Evolutionary conservation across 2,329 filamentous ascomycete genomes (phyloP), one percentile per base, ranked within the genome.

Genomic region (Ophiostoma sp.): DNA sequence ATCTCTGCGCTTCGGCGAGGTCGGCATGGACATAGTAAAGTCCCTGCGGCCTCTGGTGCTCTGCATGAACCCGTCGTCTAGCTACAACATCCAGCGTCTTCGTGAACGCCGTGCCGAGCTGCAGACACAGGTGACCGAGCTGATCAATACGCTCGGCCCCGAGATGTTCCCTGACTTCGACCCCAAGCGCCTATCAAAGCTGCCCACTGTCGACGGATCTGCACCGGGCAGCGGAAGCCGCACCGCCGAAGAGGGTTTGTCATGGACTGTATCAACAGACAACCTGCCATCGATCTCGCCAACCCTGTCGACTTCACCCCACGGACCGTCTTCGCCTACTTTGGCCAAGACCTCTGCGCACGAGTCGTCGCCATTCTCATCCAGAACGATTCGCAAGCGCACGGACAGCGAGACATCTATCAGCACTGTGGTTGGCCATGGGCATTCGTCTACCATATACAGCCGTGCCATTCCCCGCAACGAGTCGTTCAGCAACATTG

Each of bases 11-110:
- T 96, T 98, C 74, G 95, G 95, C 66, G 95, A 99, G 81, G 90
- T 96, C n/a, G 95, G 94, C 68, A 97, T 99, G 93, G 95, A 99
- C 77, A 97, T 99, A 70, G 83, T 95, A 81, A 99, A 98, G 80
- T 98, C 94, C 0, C 85, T 99, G 20, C 88, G 93, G 11, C 95
- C 95, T 6, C 86, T 99, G 11, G 83, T 96, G 65, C 84, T 97
- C 44, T 95, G 92, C 74, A 85, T 98, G 76, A 90, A 91, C 75
- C 95, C 95, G 1, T 88, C 89, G 4, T 94, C 92, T 1, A 90
- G 89, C 78, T 96, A 94, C 81, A 92, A 90, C 71, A 87, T 99
- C 67, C 87, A 92, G 73, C 90, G 90, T 75, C 86, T 99, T 68
- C 89, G 93, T 71, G 81, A 86, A 74, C 85, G 87, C 72, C 88